Base-by-base conservation (phyloP, 345 rosid species). In the Euphorbia peplus region DNA sequence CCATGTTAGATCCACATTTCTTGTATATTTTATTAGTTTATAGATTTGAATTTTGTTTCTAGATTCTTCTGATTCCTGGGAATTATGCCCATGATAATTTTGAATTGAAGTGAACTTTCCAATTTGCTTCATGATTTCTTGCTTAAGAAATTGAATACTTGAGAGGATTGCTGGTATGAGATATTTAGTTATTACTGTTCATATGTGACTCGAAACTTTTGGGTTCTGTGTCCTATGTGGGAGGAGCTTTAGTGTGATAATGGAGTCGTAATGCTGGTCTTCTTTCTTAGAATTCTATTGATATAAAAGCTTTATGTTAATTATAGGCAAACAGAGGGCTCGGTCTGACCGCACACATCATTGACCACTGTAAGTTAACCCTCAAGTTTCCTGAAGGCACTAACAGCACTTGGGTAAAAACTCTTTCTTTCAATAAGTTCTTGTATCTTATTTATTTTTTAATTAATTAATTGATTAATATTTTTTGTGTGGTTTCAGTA, bases 311-410 rank as follows among this genome's bases (percentile, higher is more conserved):
- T 53, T 37, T 32, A 19, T 19, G 37, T 54, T 26, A 48, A 47
- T 50, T 78, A 78, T 78, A 95, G 97, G 92, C 87, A 10, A 79
- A 87, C 68, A 88, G 95, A 78, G 99, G 99, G 52, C 89, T 91
- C 63, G 97, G 99, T 78, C 89, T 91, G 61, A 74, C 92, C 28
- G 90, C 95, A 8, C 80, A 83, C 53, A 78, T 87, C 25, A 73
- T 80, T 21, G 95, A 91, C 73, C 95, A 88, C 51, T 95, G 99
- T 80, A 87, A 87, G 55, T 73, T 95, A 77, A 76, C 79, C 67
- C 95, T 95, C 42, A 89, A 88, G 85, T 95, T 95, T 72, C 99
- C 99, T 35, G 60, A 79, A 70, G 96, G 96, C 83, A 95, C 96
- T 54, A 91, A 95, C 79, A 95, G 99, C 81, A 87, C 96, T 63